A percentile compares a stretch with the other conserved stretches of the same genome.
phyloP scores from a whole-genome alignment of 306 rosid genomes.

The Myrica gale region DNA sequence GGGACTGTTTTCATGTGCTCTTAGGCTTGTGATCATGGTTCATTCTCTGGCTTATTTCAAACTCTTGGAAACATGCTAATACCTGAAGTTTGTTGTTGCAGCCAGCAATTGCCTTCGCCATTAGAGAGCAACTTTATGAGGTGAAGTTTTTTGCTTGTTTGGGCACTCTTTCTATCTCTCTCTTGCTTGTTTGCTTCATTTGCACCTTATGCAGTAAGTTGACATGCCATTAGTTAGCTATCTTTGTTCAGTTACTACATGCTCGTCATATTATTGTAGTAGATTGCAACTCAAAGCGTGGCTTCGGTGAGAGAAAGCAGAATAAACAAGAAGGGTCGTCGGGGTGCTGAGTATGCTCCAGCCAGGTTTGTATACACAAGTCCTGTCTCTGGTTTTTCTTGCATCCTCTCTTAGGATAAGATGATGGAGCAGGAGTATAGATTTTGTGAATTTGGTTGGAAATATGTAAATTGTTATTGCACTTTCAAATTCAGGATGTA shows the following conservation, averaged over 20 bases:
- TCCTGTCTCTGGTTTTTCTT: neutral
- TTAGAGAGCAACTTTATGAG: constrained; percentile 89
- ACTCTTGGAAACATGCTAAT: constrained; percentile 17
- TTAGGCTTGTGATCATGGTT: neutral
- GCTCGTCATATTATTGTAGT: constrained; percentile 24
- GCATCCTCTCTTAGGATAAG: neutral
- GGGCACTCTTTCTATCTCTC: constrained; percentile 1
- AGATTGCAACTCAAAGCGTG: constrained; percentile 87
- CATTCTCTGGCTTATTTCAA: neutral
- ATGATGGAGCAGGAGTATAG: neutral
- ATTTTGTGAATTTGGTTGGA: neutral
- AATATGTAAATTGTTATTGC: neutral
- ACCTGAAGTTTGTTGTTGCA: constrained; percentile 39
- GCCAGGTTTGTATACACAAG: constrained; percentile 45
- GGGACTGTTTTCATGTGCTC: constrained; percentile 2
- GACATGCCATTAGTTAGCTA: neutral
- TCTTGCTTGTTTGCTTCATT: neutral
- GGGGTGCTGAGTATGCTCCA: constrained; percentile 64
- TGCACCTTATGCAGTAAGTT: neutral
- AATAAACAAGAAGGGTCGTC: constrained; percentile 85
- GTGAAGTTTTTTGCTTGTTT: constrained; percentile 34
- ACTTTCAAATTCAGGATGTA: neutral
- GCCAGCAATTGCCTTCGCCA: constrained; percentile 90
- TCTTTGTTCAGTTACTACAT: neutral
- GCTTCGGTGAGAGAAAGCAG: constrained; percentile 90